Base-by-base conservation (phyloP, 2,329 filamentous ascomycete species). In the Cladosporium austrohemisphaericum region DNA sequence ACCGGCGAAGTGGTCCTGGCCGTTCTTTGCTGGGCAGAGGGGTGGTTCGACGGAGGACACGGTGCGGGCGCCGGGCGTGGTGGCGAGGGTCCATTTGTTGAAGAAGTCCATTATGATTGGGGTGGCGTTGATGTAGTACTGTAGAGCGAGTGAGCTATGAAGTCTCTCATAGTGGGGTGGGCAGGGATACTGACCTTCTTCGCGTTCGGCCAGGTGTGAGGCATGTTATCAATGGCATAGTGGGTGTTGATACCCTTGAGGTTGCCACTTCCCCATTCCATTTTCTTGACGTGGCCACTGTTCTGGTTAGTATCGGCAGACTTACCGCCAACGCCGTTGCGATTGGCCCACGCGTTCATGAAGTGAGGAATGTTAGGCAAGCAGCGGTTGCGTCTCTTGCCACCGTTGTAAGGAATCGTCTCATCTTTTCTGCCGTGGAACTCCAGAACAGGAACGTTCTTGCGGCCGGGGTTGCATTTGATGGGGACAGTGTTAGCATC, bases 381-480 rank as follows among this genome's bases (percentile, higher is more conserved):
- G 45, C 58, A 60, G 18, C 52, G 45, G 19, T 49, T n/a, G 41
- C 57, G 47, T 4, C 53, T 45, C 51, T 41, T 46, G 2, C 68
- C 70, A 14, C 71, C 71, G 1, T 49, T 35, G 46, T 72, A 73
- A 1, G 58, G 52, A 18, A 74, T 73, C 1, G 64, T 67, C 2
- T 53, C 55, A 49, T 74, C 71, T 8, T 56, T 55, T 11, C 57
- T 58, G 25, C 71, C 71, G 51, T 74, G 71, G 26, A 70, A 65
- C 33, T 73, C 70, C 36, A 73, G 57, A 13, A 72, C 55, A 1
- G 67, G 72, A 33, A 69, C 65, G 31, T 67, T 65, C 33, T 28
- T 55, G 25, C 55, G 48, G 16, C 54, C 56, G 13, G 56, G 45
- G 31, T 51, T 53, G 50, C 59, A 61, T 4, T 48, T 29, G 38